Percentiles rank a stretch among this genome's conserved stretches.
These are phyloP conservation scores for Salix arbutifolia DNA, from an alignment of 345 rosid genomes.

Conservation along the genomic window DNA sequence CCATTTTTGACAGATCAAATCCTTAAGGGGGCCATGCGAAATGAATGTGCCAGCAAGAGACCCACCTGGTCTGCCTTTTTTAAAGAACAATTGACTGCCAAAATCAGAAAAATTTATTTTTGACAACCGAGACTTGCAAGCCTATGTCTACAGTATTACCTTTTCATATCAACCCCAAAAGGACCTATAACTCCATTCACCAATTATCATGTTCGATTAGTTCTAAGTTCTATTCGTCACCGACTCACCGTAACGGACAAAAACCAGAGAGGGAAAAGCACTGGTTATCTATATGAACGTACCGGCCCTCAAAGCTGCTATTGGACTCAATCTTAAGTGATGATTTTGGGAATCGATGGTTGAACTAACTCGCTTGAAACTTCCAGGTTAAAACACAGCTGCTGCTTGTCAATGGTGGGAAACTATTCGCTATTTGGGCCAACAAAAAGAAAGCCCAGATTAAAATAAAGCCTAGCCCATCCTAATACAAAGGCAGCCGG, in stretches of 20 bases:
- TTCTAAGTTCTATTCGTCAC: neutral
- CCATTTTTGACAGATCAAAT: neutral
- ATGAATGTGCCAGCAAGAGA: neutral
- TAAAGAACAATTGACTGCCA: neutral
- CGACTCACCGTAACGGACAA: neutral
- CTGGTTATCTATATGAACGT: neutral
- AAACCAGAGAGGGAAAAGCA: neutral
- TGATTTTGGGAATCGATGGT: neutral
- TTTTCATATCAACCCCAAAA: neutral
- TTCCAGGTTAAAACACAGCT: neutral
- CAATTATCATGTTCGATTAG: neutral
- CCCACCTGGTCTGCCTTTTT: neutral
- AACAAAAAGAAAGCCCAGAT: neutral
- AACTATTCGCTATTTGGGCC: neutral
- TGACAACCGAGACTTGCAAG: neutral
- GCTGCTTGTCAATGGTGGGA: neutral
- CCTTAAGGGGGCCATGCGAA: neutral
- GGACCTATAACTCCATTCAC: neutral
- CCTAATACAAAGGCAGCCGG: neutral
- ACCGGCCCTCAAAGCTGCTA: neutral
- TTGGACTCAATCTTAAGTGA: neutral
- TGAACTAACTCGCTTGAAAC: neutral
- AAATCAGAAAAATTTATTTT: neutral
- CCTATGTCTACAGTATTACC: neutral
- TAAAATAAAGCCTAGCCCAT: neutral